These are phyloP conservation scores for Trypanosoma lewisi DNA, from an alignment of 208 protist genomes.

Conservation along the genomic window DNA sequence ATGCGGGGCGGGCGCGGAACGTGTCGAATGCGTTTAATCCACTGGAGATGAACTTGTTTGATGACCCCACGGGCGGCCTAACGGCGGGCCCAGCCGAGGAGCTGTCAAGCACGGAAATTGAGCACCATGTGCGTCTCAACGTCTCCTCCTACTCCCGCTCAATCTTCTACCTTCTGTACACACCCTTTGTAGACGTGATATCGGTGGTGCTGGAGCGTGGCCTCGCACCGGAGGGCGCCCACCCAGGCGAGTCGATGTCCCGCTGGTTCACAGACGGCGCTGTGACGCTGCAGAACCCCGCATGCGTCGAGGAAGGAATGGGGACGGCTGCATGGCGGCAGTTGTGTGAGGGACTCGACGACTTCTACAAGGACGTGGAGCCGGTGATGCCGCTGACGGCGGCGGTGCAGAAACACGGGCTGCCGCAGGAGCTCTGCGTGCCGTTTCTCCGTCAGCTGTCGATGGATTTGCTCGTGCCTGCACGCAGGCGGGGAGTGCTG, in stretches of 20 bases:
- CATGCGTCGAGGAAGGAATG: slow-evolving; percentile 51
- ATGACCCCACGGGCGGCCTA: slow-evolving; percentile 84
- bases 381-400: slow-evolving; percentile 53
- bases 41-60: slow-evolving; percentile 73
- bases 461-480: slow-evolving; percentile 62
- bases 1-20: slow-evolving; percentile 14
- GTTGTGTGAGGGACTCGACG: slow-evolving; percentile 35
- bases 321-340: slow-evolving; percentile 28
- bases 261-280: slow-evolving; percentile 71
- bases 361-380: slow-evolving; percentile 52
- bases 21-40: slow-evolving; percentile 24
- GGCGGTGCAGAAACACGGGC: slow-evolving; percentile 43
- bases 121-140: slow-evolving; percentile 56
- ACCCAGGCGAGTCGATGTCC: slow-evolving; percentile 46
- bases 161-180: slow-evolving; percentile 74
- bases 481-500: slow-evolving; percentile 43
- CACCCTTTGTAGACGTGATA: slow-evolving; percentile 70
- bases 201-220: slow-evolving; percentile 41
- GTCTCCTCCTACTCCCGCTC: slow-evolving; percentile 47
- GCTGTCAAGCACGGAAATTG: slow-evolving; percentile 64
- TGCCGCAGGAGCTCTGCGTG: slow-evolving; percentile 59
- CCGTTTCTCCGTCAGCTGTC: slow-evolving; percentile 75
- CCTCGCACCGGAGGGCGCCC: slow-evolving; percentile 34
- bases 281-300: slow-evolving; percentile 47
- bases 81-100: slow-evolving; percentile 65